These are phyloP conservation scores for Dactylellina drechsleri DNA, from an alignment of 2,329 filamentous ascomycete genomes.

Conservation along the genomic window DNA sequence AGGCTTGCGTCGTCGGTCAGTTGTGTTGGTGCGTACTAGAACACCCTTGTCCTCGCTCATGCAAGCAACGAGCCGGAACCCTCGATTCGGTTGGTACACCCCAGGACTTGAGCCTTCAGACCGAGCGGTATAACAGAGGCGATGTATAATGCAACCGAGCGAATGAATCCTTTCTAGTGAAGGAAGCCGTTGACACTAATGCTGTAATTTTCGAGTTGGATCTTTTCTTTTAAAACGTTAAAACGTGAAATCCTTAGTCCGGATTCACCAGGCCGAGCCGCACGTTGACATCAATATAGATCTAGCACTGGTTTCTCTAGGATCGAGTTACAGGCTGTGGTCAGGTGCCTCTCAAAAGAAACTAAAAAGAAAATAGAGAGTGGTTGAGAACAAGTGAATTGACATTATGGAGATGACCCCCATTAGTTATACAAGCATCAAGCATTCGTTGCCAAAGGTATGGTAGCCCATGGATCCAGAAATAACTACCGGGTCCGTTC, in stretches of 20 bases:
- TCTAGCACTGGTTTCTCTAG: conserved; percentile 22
- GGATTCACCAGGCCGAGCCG: conserved; percentile 28
- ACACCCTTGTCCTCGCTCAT: conserved; percentile 30
- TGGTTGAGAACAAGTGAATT: not conserved
- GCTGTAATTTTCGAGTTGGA: conserved; percentile 2
- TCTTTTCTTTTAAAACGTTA: conserved; percentile 23
- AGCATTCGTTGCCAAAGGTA: not conserved
- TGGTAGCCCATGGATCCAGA: conserved; percentile 4
- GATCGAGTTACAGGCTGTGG: conserved; percentile 12
- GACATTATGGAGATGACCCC: conserved; percentile 17
- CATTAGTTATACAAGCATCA: conserved; percentile 36
- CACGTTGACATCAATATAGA: conserved; percentile 26
- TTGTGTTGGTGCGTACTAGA: conserved; percentile 38
- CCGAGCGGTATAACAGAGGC: conserved; percentile 30
- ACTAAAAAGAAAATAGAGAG: conserved; percentile 11
- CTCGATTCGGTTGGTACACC: conserved; percentile 41
- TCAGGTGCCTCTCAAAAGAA: conserved; percentile 18
- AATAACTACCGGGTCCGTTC: conserved; percentile 28
- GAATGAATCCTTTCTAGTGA: conserved; percentile 14
- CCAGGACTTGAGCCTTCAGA: conserved; percentile 22
- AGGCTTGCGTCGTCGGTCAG: conserved; percentile 9
- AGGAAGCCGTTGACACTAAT: conserved; percentile 7
- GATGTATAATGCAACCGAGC: conserved; percentile 1
- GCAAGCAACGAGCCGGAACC: conserved; percentile 13
- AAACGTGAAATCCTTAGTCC: conserved; percentile 14